These are phyloP conservation scores for Cercospora zeina DNA, from an alignment of 2,329 filamentous ascomycete genomes.

Conservation along the genomic window DNA sequence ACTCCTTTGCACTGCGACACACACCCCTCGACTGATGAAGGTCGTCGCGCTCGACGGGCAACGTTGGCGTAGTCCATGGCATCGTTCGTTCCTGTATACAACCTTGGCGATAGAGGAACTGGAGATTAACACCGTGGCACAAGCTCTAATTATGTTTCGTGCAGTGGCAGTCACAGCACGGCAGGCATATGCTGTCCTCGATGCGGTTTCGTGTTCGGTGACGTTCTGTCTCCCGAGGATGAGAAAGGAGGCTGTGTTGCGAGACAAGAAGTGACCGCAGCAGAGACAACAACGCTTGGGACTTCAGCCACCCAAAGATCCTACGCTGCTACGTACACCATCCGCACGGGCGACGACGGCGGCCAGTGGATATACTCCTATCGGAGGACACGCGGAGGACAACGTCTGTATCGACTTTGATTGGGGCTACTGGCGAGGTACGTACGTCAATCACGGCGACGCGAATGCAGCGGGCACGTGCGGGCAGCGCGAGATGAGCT, in stretches of 20 bases:
- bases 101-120: neutral
- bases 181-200: constrained; percentile 1
- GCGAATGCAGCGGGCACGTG: constrained; percentile 7
- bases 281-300: neutral
- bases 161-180: neutral
- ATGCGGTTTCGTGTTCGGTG: neutral
- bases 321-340: neutral
- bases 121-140: neutral
- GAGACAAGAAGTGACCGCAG: neutral
- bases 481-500: constrained; percentile 6
- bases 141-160: neutral
- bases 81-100: neutral
- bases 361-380: neutral
- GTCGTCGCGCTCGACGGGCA: neutral
- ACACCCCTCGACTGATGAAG: neutral
- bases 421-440: constrained; percentile 1
- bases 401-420: constrained; percentile 2
- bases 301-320: neutral
- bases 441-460: constrained; percentile 5
- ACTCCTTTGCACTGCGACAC: no score
- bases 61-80: neutral
- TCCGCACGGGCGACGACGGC: neutral
- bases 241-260: constrained; percentile 1
- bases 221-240: neutral
- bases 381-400: neutral